A percentile compares a stretch with the other conserved stretches of the same genome.
These are phyloP conservation scores for Curvularia spicifera DNA, from an alignment of 2,329 filamentous ascomycete genomes.

Conservation along the genomic window DNA sequence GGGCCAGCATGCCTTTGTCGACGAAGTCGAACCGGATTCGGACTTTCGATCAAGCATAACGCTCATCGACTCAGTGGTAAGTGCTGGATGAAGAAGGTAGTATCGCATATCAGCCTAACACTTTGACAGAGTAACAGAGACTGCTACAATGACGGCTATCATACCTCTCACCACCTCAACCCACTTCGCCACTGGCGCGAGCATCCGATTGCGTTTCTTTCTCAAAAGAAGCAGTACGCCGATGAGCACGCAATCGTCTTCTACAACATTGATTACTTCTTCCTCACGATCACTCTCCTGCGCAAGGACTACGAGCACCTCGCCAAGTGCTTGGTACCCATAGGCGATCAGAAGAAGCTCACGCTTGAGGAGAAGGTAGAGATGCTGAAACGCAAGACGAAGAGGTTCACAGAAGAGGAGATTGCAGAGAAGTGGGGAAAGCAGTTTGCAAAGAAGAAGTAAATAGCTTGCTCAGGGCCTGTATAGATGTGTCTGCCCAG, in stretches of 20 bases:
- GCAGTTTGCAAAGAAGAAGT: slow-evolving; percentile 40
- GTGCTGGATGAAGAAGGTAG: slow-evolving; percentile 35
- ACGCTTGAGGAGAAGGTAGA: slow-evolving; percentile 67
- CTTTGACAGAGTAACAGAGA: slow-evolving; percentile 72
- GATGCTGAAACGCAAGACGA: slow-evolving; percentile 70
- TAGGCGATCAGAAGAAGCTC: slow-evolving; percentile 73
- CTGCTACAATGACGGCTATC: slow-evolving; percentile 84
- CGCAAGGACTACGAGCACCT: slow-evolving; percentile 74
- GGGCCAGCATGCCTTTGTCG: slow-evolving; percentile 83
- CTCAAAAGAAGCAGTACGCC: slow-evolving; percentile 70
- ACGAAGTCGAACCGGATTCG: slow-evolving; percentile 74
- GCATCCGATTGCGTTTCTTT: slow-evolving; percentile 75
- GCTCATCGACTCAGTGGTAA: slow-evolving; percentile 76
- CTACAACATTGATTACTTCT: slow-evolving; percentile 80
- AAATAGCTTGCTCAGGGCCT: slow-evolving; percentile 2
- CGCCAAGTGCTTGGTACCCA: slow-evolving; percentile 73
- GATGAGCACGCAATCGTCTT: slow-evolving; percentile 75
- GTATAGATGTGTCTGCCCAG: neutral
- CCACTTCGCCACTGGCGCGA: slow-evolving; percentile 81
- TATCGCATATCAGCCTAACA: slow-evolving; percentile 3
- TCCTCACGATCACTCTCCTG: slow-evolving; percentile 73
- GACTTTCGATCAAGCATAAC: slow-evolving; percentile 82
- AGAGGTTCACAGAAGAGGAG: slow-evolving; percentile 69
- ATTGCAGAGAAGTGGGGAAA: slow-evolving; percentile 64
- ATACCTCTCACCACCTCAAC: slow-evolving; percentile 81